phyloP scores from a whole-genome alignment of 495 filamentous ascomycete species.

The Hyaloscypha bicolor region DNA sequence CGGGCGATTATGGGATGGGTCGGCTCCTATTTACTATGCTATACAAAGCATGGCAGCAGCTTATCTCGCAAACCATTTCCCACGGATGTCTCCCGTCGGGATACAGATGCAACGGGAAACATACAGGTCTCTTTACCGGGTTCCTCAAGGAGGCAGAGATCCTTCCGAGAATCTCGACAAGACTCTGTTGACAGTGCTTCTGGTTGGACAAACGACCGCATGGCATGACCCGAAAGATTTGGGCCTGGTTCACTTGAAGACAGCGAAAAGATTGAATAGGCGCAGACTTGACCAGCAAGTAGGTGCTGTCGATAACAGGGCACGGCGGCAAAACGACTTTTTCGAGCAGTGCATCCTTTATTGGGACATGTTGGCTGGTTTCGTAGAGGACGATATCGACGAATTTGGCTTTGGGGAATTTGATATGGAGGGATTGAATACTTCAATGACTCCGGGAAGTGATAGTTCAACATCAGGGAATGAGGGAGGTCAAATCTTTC shows the following conservation, averaged over 20 bases:
- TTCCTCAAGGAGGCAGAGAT: slow-evolving; percentile 10
- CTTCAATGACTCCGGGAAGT: background rate
- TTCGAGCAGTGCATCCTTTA: slow-evolving; percentile 61
- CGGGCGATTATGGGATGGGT: slow-evolving; percentile 57
- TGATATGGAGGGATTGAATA: background rate
- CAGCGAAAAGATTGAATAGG: slow-evolving; percentile 31
- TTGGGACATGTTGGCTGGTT: slow-evolving; percentile 63
- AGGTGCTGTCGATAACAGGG: slow-evolving; percentile 30
- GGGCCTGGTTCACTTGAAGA: slow-evolving; percentile 51
- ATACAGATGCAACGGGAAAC: slow-evolving; percentile 53
- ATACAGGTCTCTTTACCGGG: slow-evolving; percentile 23
- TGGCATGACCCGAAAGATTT: slow-evolving; percentile 60
- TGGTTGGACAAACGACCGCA: slow-evolving; percentile 58
- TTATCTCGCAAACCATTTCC: slow-evolving; percentile 58
- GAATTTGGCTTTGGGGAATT: slow-evolving; percentile 23
- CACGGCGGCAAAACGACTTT: slow-evolving; percentile 52
- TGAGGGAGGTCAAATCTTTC: slow-evolving; percentile 34
- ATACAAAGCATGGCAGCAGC: slow-evolving; percentile 65
- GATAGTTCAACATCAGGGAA: background rate
- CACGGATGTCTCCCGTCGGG: slow-evolving; percentile 53
- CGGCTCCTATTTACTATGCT: slow-evolving; percentile 57
- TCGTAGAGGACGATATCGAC: slow-evolving; percentile 51
- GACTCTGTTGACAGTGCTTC: slow-evolving; percentile 53
- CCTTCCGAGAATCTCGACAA: slow-evolving; percentile 49
- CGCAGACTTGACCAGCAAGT: slow-evolving; percentile 23